Percentiles rank a stretch among this genome's conserved stretches.
Conservation (phyloP, 768 basidiomycete genomes). For the Tricholoma terreum region DNA sequence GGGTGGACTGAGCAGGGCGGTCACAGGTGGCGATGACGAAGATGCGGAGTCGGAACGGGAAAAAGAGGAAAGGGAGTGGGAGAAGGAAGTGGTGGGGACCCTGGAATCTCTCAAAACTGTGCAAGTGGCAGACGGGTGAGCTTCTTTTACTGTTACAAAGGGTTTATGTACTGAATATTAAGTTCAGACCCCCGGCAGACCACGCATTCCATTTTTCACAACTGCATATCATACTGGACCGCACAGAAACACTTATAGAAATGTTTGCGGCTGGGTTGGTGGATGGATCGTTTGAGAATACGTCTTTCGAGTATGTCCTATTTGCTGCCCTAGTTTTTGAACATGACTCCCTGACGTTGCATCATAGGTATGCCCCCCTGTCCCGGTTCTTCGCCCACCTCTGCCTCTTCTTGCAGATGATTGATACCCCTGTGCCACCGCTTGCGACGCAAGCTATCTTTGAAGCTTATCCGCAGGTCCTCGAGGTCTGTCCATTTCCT, state of each 20-base stretch:
- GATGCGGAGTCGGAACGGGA: constrained; percentile 25
- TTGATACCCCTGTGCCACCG: constrained; percentile 71
- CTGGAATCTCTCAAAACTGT: constrained; percentile 58
- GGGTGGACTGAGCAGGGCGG: constrained; percentile 26
- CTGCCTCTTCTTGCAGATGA: constrained; percentile 83
- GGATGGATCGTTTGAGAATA: constrained; percentile 45
- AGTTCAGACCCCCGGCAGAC: constrained; percentile 51
- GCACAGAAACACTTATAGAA: constrained; percentile 65
- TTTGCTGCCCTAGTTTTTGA: neutral
- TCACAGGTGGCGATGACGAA: constrained; percentile 43
- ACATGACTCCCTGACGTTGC: too few relatives aligned
- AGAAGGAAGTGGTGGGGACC: constrained; percentile 51
- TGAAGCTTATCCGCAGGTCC: constrained; percentile 82
- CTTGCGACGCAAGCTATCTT: constrained; percentile 77
- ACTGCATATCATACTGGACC: constrained; percentile 69
- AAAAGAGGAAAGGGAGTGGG: constrained; percentile 61
- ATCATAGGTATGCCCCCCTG: constrained; percentile 59
- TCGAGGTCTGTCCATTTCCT: constrained; percentile 57
- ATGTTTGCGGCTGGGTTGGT: constrained; percentile 59
- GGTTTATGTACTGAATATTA: neutral
- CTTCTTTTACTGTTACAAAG: constrained; percentile 6
- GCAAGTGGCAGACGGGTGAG: constrained; percentile 63
- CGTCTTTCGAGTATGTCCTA: constrained; percentile 53
- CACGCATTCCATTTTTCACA: constrained; percentile 84
- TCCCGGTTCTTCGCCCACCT: constrained; percentile 93